These are phyloP conservation scores for Lolium multiflorum DNA, from an alignment of 176 grass and related monocot species.

Conservation along the genomic window DNA sequence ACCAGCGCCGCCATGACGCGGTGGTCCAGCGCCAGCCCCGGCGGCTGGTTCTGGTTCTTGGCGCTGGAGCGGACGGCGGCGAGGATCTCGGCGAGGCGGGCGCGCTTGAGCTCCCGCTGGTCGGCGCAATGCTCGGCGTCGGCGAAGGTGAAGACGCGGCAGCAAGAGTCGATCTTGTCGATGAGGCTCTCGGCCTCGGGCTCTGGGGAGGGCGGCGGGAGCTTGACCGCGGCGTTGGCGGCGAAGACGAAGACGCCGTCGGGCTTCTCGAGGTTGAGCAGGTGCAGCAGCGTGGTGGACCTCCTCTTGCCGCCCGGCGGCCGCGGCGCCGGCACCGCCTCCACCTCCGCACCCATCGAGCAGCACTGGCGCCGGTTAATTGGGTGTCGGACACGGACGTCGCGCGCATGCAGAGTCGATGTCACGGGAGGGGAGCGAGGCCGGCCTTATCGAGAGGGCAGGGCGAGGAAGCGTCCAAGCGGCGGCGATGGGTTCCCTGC, in stretches of 20 bases:
- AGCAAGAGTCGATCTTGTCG: constrained; percentile 60
- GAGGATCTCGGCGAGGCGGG: constrained; percentile 63
- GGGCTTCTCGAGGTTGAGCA: constrained; percentile 69
- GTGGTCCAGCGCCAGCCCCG: constrained; percentile 63
- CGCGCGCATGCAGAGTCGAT: not conserved
- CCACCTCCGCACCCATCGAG: constrained; percentile 63
- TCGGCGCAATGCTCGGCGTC: constrained; percentile 37
- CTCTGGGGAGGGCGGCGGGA: constrained; percentile 55
- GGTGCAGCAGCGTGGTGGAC: constrained; percentile 75
- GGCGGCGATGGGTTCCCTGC: constrained; percentile 49
- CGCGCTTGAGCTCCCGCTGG: constrained; percentile 57
- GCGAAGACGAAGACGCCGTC: not conserved
- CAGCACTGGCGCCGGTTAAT: not conserved
- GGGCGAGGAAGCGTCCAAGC: constrained; percentile 46
- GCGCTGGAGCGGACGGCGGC: constrained; percentile 36
- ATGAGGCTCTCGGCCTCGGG: constrained; percentile 65
- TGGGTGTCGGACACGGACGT: not conserved
- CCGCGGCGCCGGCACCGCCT: not conserved
- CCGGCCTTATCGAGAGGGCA: constrained; percentile 26
- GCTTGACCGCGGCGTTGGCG: constrained; percentile 41
- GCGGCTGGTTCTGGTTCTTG: not conserved
- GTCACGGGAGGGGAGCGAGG: not conserved
- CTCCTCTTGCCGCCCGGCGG: constrained; percentile 16
- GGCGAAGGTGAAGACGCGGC: constrained; percentile 65
- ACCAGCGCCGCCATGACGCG: constrained; percentile 60